Evolutionary conservation across 2,329 filamentous ascomycete genomes (phyloP), one percentile per base, ranked within the genome.

Genomic region (Basipetospora sp.): DNA sequence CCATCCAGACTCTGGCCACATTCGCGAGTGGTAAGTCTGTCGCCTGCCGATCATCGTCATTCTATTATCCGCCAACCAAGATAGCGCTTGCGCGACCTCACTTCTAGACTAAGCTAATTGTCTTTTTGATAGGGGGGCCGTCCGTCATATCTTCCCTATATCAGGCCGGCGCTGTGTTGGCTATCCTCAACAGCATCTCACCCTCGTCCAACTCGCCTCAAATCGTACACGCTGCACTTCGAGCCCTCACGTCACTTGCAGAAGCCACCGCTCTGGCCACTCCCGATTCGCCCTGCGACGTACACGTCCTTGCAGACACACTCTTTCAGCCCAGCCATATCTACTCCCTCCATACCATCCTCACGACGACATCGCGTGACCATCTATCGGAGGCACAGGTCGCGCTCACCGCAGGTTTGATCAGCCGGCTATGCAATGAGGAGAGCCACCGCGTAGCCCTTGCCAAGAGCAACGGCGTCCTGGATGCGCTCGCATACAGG

Each of bases 1-100:
- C 81, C n/a, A 71, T 87, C 28, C 76, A 92, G 45, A 70, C 94
- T n/a, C 63, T 93, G 26, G 78, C 80, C 33, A 90, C 83, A 55
- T 73, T 96, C 51, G 83, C 85, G 41, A 78, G 81, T 59, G 86
- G 87, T 86, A 67, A 15, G 34, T 29, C 16, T 15, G 8, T 15
- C 20, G 9, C 10, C 19, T 4, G 17, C 8, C 10, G 20, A 14
- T n/a, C 16, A 11, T 35, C 9, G n/a, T 14, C n/a, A 11, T 15
- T n/a, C n/a, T n/a, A n/a, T n/a, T n/a, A n/a, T n/a, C n/a, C n/a
- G n/a, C n/a, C n/a, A n/a, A n/a, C n/a, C n/a, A n/a, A n/a, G n/a
- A n/a, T n/a, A n/a, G n/a, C 14, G 22, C 4, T 22, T 6, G 22
- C 6, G 11, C 22, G 22, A 25, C 22, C 25, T 19, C 10, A 4